A percentile compares a stretch with the other conserved stretches of the same genome.
Conservation (phyloP, 176 grass and related monocot species). For the Aegilops umbellulata region DNA sequence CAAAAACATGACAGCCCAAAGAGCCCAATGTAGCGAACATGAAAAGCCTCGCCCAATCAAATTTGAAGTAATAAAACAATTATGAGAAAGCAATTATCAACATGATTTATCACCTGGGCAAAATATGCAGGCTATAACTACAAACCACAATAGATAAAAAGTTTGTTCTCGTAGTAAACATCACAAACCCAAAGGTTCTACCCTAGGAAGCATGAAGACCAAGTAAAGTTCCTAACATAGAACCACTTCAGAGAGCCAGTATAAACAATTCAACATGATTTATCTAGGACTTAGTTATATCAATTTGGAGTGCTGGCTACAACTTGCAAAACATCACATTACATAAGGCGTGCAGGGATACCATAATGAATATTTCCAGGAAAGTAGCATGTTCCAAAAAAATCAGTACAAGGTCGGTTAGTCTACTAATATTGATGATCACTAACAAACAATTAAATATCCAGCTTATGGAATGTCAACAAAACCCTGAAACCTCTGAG, state of each 20-base stretch:
- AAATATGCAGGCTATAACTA: background rate
- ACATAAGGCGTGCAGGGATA: background rate
- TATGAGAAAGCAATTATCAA: background rate
- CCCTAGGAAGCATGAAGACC: background rate
- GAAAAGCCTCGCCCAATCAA: background rate
- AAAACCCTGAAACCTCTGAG: background rate
- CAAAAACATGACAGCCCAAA: background rate
- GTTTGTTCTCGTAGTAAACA: background rate
- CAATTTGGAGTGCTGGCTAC: background rate
- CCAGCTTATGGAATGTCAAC: background rate
- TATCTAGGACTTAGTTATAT: background rate
- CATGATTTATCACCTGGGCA: background rate
- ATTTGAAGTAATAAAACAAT: background rate
- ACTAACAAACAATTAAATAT: background rate
- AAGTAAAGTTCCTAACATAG: background rate
- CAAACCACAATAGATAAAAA: background rate
- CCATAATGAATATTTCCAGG: background rate
- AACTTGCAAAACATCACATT: background rate
- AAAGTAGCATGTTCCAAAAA: slow-evolving; percentile 1
- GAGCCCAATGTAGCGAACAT: background rate
- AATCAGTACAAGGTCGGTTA: background rate
- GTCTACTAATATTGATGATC: background rate
- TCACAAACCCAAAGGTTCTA: background rate
- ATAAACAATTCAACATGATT: background rate
- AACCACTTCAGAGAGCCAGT: background rate